Evolutionary conservation across 2,329 filamentous ascomycete species (phyloP).

Genomic region (Volutella citrinella): DNA sequence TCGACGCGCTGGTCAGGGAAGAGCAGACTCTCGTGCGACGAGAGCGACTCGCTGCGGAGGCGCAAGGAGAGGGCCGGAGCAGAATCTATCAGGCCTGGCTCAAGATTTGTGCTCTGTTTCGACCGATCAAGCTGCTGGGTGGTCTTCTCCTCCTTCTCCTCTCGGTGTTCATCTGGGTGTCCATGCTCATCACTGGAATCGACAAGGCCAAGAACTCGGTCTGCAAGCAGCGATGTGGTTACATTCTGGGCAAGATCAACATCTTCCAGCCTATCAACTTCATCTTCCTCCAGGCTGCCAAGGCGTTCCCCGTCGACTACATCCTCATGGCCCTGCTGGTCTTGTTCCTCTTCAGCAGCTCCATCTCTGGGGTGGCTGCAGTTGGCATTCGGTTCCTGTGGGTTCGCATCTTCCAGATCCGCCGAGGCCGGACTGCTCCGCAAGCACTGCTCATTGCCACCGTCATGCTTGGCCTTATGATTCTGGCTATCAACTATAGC

Average conservation of each 20-base stretch:
- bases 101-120: slow-evolving; percentile 76
- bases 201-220: slow-evolving; percentile 96
- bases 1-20: slow-evolving; percentile 83
- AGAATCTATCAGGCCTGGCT: slow-evolving; percentile 73
- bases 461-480: slow-evolving; percentile 84
- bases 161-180: slow-evolving; percentile 75
- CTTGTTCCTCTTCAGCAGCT: slow-evolving; percentile 83
- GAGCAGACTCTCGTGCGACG: slow-evolving; percentile 89
- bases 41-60: slow-evolving; percentile 81
- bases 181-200: slow-evolving; percentile 92
- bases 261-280: slow-evolving; percentile 96
- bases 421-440: slow-evolving; percentile 82
- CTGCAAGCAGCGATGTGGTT: slow-evolving; percentile 88
- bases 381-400: slow-evolving; percentile 95
- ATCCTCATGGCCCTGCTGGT: slow-evolving; percentile 81
- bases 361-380: slow-evolving; percentile 79
- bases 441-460: slow-evolving; percentile 90
- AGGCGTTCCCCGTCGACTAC: slow-evolving; percentile 89
- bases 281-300: slow-evolving; percentile 71
- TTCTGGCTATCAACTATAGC: slow-evolving; percentile 88
- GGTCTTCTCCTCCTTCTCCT: slow-evolving; percentile 76
- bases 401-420: slow-evolving; percentile 89
- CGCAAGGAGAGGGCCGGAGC: slow-evolving; percentile 72
- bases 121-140: slow-evolving; percentile 83
- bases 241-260: slow-evolving; percentile 81